Percentiles rank a stretch among this genome's conserved stretches.
Evolutionary conservation across 129 eudicot genomes (phyloP).

Genomic region (Solidago caesia): DNA sequence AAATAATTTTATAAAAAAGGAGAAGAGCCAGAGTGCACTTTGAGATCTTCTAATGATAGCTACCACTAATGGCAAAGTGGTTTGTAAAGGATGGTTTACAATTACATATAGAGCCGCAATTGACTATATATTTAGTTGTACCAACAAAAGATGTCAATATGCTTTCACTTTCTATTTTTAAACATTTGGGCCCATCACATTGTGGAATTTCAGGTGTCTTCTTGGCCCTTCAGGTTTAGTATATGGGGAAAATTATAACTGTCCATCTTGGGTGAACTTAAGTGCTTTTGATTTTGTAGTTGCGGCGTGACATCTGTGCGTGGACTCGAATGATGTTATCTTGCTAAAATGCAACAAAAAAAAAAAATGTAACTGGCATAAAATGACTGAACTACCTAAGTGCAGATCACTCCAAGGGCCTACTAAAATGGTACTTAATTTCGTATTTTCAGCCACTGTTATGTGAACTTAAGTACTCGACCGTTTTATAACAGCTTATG

Average conservation of each 20-base stretch:
- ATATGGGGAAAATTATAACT: background rate
- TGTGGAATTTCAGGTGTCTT: constrained; percentile 24
- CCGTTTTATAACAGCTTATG: background rate
- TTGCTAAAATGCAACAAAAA: background rate
- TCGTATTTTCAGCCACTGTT: background rate
- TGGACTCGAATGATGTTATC: constrained; percentile 1
- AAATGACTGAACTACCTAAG: background rate
- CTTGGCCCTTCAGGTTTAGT: constrained; percentile 22
- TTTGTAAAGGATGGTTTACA: constrained; percentile 38
- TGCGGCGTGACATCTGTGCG: background rate
- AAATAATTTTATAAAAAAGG: constrained; percentile 24
- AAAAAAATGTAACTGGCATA: background rate
- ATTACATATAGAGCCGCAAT: constrained; percentile 41
- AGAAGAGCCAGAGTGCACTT: constrained; percentile 26
- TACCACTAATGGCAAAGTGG: constrained; percentile 38
- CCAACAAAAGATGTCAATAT: constrained; percentile 24
- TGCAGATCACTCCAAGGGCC: background rate
- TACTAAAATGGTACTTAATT: background rate
- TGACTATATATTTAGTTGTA: constrained; percentile 34
- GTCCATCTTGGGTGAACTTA: background rate
- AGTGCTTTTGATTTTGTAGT: constrained; percentile 5
- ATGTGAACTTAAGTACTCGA: background rate
- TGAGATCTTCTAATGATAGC: constrained; percentile 41
- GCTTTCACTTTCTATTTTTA: background rate
- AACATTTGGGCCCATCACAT: constrained; percentile 20